A percentile compares a stretch with the other conserved stretches of the same genome.
Conservation (phyloP, 2,329 filamentous ascomycete genomes). For the Calonectria naviculata region DNA sequence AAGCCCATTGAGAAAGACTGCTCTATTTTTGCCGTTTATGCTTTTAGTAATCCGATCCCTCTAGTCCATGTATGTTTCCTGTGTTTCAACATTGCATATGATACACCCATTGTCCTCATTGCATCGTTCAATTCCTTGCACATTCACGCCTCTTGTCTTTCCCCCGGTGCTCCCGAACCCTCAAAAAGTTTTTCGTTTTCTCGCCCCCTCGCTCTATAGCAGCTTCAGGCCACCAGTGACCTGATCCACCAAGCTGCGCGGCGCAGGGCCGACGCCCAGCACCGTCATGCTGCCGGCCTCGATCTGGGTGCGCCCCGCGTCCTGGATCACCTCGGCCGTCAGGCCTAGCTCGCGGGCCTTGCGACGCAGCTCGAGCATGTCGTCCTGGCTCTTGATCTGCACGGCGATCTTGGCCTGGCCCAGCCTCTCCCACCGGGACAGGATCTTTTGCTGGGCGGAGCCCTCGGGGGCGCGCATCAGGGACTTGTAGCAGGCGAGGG, state of each 20-base stretch:
- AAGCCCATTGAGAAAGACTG: conserved; percentile 11
- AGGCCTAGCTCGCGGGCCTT: conserved; percentile 86
- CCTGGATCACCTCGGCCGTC: conserved; percentile 89
- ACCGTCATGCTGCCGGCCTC: conserved; percentile 93
- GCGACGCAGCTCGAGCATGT: conserved; percentile 78
- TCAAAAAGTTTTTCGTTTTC: not conserved
- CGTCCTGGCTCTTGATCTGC: conserved; percentile 88
- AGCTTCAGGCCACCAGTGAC: conserved; percentile 89
- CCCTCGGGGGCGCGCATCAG: conserved; percentile 69
- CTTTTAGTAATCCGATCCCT: conserved; percentile 13
- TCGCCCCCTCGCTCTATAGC: conserved; percentile 61
- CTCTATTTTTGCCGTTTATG: conserved; percentile 20
- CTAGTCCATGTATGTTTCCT: conserved; percentile 17
- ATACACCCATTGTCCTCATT: conserved; percentile 6
- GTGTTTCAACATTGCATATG: conserved; percentile 7
- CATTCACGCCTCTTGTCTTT: not conserved
- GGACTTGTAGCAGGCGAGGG: conserved; percentile 95
- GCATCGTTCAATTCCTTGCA: not conserved
- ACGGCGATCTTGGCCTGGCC: conserved; percentile 96
- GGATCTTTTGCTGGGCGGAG: conserved; percentile 68
- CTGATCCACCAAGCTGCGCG: conserved; percentile 86
- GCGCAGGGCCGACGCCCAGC: conserved; percentile 83
- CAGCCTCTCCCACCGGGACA: conserved; percentile 84
- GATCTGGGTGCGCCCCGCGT: conserved; percentile 98
- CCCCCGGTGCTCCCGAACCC: not conserved